Conservation (phyloP, 2,329 filamentous ascomycete species). For the Amauroascus verrucosus region DNA sequence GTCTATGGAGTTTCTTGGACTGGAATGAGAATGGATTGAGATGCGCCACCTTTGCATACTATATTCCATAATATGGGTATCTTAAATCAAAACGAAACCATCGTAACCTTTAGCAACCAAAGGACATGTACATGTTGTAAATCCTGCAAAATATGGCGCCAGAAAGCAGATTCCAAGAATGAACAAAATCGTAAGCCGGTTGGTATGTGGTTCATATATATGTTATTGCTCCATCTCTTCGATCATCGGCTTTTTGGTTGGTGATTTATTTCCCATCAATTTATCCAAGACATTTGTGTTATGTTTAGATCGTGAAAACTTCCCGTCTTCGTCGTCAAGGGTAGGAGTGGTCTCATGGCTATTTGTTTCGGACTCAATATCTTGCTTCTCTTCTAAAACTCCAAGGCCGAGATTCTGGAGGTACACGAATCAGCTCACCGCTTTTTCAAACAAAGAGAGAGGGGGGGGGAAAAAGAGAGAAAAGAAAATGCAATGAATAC, state of each 20-base stretch:
- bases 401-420: slow-evolving; percentile 36
- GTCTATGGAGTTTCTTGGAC: not conserved
- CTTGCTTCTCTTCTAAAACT: slow-evolving; percentile 34
- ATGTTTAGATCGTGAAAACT: not conserved
- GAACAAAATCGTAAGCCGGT: too few species aligned
- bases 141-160: too few species aligned
- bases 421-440: slow-evolving; percentile 7
- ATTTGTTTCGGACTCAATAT: slow-evolving; percentile 16
- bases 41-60: not conserved
- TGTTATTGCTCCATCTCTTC: slow-evolving; percentile 24
- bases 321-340: slow-evolving; percentile 12
- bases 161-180: too few species aligned
- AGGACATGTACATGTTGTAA: too few species aligned
- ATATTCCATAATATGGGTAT: slow-evolving; percentile 1
- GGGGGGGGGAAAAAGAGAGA: not conserved
- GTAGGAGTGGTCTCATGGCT: slow-evolving; percentile 10
- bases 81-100: not conserved
- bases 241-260: slow-evolving; percentile 28
- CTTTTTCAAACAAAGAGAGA: not conserved
- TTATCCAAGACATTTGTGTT: slow-evolving; percentile 28
- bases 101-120: too few species aligned
- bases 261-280: slow-evolving; percentile 29
- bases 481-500: slow-evolving; percentile 8
- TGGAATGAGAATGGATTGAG: too few species aligned
- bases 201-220: not conserved